Percentiles rank a stretch among this genome's conserved stretches.
These are phyloP conservation scores for Neofusicoccum sp. DNA, from an alignment of 2,329 filamentous ascomycete genomes.

Conservation along the genomic window DNA sequence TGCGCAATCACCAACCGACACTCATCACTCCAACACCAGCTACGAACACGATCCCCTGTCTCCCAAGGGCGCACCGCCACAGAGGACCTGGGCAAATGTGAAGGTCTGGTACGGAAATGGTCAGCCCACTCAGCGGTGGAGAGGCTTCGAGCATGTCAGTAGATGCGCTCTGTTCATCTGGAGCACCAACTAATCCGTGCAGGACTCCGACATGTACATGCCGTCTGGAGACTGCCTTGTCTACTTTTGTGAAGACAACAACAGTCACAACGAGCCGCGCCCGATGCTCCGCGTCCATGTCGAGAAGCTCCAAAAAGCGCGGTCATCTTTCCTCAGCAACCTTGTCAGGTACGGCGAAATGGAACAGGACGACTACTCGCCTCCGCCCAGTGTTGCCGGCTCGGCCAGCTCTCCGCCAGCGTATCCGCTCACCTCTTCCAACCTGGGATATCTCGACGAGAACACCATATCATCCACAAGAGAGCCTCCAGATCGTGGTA, in stretches of 20 bases:
- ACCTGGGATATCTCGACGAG: conserved; percentile 12
- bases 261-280: conserved; percentile 33
- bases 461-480: neutral
- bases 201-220: conserved; percentile 40
- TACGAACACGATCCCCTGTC: conserved; percentile 5
- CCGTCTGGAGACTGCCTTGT: conserved; percentile 30
- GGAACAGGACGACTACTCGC: conserved; percentile 28
- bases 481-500: conserved; percentile 4
- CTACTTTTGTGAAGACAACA: conserved; percentile 39
- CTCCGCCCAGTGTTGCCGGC: conserved; percentile 7
- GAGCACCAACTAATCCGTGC: conserved; percentile 16
- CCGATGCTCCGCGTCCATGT: conserved; percentile 37
- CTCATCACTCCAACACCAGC: conserved; percentile 1
- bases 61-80: neutral
- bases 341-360: conserved; percentile 36
- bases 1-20: neutral
- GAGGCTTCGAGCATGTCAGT: conserved; percentile 37
- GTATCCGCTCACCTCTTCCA: conserved; percentile 9
- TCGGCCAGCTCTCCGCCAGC: neutral
- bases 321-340: conserved; percentile 38
- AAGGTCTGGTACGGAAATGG: conserved; percentile 36
- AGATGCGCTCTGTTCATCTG: neutral
- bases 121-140: conserved; percentile 32
- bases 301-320: conserved; percentile 35
- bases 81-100: conserved; percentile 36